Percentiles rank a stretch among this genome's conserved stretches.
Evolutionary conservation across 2,329 filamentous ascomycete species (phyloP).

Genomic region (Sporothrix globosa): DNA sequence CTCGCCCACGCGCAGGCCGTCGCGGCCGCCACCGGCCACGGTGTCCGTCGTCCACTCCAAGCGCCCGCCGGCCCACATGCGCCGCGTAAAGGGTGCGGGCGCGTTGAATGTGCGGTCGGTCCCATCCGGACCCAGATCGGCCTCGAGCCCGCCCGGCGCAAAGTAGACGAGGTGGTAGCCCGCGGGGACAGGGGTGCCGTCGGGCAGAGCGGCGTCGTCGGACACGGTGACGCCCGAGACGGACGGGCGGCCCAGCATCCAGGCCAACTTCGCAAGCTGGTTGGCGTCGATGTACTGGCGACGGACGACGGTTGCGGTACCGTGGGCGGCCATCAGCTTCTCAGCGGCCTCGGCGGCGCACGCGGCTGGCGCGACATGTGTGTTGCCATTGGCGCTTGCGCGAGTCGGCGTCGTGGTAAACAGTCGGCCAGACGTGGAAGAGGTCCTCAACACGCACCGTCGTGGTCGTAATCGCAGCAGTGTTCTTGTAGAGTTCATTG

Average conservation of each 20-base stretch:
- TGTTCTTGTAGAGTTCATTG: too few relatives aligned
- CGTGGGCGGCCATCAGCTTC: not conserved
- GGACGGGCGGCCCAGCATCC: conserved; percentile 58
- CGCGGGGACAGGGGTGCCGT: conserved; percentile 57
- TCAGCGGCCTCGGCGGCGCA: conserved; percentile 12
- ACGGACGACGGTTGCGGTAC: not conserved
- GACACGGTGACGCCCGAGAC: conserved; percentile 46
- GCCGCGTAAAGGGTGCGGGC: conserved; percentile 60
- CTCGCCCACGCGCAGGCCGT: not conserved
- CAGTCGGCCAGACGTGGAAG: too few relatives aligned
- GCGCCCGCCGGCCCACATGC: conserved; percentile 70
- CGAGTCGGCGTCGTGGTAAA: too few relatives aligned
- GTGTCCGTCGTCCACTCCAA: conserved; percentile 52
- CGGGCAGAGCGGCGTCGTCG: conserved; percentile 40
- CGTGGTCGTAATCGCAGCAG: too few relatives aligned
- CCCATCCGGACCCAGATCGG: conserved; percentile 61
- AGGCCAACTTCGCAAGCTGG: conserved; percentile 63
- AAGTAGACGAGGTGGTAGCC: conserved; percentile 69
- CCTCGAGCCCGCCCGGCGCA: conserved; percentile 59
- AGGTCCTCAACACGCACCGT: too few relatives aligned
- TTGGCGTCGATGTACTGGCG: conserved; percentile 62
- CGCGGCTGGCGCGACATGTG: too few relatives aligned
- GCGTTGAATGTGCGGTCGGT: conserved; percentile 65
- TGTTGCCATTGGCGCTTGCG: too few relatives aligned
- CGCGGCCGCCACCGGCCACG: too few relatives aligned